These are phyloP conservation scores for Dendrobium huoshanense DNA, from an alignment of 106 monocot species.

Conservation along the genomic window DNA sequence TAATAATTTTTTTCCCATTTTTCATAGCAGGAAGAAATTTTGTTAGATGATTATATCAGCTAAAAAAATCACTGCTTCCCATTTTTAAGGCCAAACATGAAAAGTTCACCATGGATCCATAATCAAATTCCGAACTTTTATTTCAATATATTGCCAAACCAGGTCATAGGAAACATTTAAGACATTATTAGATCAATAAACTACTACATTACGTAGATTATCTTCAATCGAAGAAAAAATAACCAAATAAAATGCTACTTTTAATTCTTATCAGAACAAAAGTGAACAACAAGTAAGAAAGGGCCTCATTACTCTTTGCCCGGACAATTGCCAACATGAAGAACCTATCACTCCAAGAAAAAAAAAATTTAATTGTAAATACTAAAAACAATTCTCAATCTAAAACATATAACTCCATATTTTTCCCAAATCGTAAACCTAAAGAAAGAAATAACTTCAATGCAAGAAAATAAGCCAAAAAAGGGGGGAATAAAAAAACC, in stretches of 20 bases:
- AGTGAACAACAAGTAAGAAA: background rate
- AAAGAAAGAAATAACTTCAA: background rate
- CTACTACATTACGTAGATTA: background rate
- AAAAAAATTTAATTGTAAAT: background rate
- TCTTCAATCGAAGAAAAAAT: background rate
- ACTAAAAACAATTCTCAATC: background rate
- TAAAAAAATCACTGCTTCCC: no score
- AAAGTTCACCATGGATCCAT: background rate
- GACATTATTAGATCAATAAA: background rate
- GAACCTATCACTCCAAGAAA: background rate
- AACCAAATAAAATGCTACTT: background rate
- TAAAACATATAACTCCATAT: background rate
- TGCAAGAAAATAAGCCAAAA: background rate
- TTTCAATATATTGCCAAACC: background rate
- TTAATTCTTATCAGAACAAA: background rate
- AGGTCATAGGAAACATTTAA: background rate
- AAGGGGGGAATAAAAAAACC: slow-evolving; percentile 18
- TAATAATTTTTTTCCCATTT: background rate
- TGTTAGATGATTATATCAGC: no score
- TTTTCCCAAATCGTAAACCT: background rate
- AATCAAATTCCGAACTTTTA: background rate
- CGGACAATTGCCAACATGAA: no score
- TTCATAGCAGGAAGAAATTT: background rate
- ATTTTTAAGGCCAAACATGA: background rate
- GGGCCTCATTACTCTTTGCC: no score